phyloP scores from a whole-genome alignment of 345 rosid species.

The Carallia pectinifolia region DNA sequence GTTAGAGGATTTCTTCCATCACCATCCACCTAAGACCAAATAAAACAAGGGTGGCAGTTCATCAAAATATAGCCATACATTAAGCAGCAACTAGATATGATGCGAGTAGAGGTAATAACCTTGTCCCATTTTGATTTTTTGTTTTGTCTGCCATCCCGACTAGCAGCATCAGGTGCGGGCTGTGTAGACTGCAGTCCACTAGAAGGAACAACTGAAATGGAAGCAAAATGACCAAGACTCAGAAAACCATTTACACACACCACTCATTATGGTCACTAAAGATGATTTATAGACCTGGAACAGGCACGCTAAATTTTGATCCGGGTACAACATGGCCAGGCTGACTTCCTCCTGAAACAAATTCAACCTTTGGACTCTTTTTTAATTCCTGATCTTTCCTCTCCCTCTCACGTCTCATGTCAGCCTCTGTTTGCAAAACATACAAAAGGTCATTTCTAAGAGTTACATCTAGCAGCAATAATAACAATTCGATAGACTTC shows the following conservation, averaged over 20 bases:
- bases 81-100: neutral
- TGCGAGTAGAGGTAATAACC: slow-evolving; percentile 37
- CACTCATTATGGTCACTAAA: neutral
- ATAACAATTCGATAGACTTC: too few species aligned
- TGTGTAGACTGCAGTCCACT: slow-evolving; percentile 45
- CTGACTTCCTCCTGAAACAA: slow-evolving; percentile 61
- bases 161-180: slow-evolving; percentile 40
- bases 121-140: slow-evolving; percentile 97
- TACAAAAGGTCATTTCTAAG: neutral
- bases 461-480: neutral
- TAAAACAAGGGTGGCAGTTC: slow-evolving; percentile 1
- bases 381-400: slow-evolving; percentile 85
- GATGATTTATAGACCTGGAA: slow-evolving; percentile 44
- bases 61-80: neutral
- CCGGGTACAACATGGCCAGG: slow-evolving; percentile 48
- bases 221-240: slow-evolving; percentile 24
- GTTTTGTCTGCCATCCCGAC: slow-evolving; percentile 70
- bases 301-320: slow-evolving; percentile 57
- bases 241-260: neutral
- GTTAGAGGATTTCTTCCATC: slow-evolving; percentile 55
- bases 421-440: slow-evolving; percentile 54
- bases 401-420: slow-evolving; percentile 77
- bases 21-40: slow-evolving; percentile 64
- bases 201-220: slow-evolving; percentile 39
- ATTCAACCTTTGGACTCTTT: slow-evolving; percentile 76